Percentiles rank a stretch among this genome's conserved stretches.
These are phyloP conservation scores for Fusarium keratoplasticum DNA, from an alignment of 2,329 filamentous ascomycete species.

Conservation along the genomic window DNA sequence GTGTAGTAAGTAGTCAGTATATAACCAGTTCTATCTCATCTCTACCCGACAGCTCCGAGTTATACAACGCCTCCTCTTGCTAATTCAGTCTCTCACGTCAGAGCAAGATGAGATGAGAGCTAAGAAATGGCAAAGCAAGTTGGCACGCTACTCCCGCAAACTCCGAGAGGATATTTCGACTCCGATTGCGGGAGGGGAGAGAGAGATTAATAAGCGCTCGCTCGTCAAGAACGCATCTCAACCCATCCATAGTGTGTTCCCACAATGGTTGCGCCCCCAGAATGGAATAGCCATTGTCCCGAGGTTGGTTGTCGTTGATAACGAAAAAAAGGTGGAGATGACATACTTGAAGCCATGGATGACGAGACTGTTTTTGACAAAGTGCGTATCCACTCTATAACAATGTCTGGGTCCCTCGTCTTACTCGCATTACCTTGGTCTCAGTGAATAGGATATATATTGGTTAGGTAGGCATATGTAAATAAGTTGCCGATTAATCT, in stretches of 20 bases:
- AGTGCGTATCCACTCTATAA: not conserved
- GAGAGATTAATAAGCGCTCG: not conserved
- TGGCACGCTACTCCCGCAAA: not conserved
- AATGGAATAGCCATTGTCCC: not conserved
- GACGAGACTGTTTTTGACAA: not conserved
- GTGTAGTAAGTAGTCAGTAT: not conserved
- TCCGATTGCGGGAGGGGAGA: too few relatives aligned
- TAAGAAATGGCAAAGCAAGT: not conserved
- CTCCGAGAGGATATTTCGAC: not conserved
- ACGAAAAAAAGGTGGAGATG: not conserved
- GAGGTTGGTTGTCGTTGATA: not conserved
- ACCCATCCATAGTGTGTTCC: not conserved
- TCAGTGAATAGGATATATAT: not conserved
- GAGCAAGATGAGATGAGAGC: not conserved
- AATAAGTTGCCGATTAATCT: not conserved
- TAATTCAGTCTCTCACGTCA: not conserved
- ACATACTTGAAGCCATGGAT: not conserved
- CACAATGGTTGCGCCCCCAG: not conserved
- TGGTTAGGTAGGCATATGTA: not conserved
- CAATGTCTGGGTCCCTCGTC: not conserved
- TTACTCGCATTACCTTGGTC: not conserved
- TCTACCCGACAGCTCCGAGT: not conserved
- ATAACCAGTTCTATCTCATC: not conserved
- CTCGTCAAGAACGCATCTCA: not conserved
- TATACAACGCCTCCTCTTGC: not conserved